Evolutionary conservation across 1,139 yeast species (phyloP), one percentile per base, ranked within the genome.

Genomic region (Kodamaea plutei): DNA sequence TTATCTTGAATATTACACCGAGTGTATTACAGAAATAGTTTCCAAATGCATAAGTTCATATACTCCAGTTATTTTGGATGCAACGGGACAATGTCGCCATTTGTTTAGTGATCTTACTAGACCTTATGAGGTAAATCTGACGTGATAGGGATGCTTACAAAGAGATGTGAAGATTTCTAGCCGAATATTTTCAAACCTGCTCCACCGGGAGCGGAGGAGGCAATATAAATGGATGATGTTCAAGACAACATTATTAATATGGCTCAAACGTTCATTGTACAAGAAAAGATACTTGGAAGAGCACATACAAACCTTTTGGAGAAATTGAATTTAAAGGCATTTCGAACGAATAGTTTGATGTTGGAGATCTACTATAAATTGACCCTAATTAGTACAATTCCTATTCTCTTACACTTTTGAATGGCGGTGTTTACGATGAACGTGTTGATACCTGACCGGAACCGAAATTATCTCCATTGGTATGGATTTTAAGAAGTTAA

Each of bases 121-220:
- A 48, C 65, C 91, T 40, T 67, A 91, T 33, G 79, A 17, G 95
- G 95, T 40, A 91, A 91, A 55, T 96, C 97, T 0, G 98, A 91
- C 56, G 98, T 91, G 36, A 85, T 91, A 48, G 84, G 85, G 50
- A 89, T 89, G 94, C 87, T 91, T 68, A 94, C 96, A 23, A 91
- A 91, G 53, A 73, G 98, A 50, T 89, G 96, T 58, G 91, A 83
- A 47, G 97, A 89, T n/a, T n/a, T n/a, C n/a, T n/a, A n/a, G n/a
- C n/a, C n/a, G 46, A 77, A 68, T 25, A 49, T 43, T 31, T 40
- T 33, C 47, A 32, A 37, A 9, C 26, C 26, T 25, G 26, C 24
- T 15, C 27, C 30, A 24, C 17, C 17, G 8, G 9, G 21, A 6
- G 48, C 49, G n/a, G 44, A 43, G 23, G 44, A 43, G 23, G 50